phyloP scores from a whole-genome alignment of 257 asterid genomes.

The Agastache rugosa region DNA sequence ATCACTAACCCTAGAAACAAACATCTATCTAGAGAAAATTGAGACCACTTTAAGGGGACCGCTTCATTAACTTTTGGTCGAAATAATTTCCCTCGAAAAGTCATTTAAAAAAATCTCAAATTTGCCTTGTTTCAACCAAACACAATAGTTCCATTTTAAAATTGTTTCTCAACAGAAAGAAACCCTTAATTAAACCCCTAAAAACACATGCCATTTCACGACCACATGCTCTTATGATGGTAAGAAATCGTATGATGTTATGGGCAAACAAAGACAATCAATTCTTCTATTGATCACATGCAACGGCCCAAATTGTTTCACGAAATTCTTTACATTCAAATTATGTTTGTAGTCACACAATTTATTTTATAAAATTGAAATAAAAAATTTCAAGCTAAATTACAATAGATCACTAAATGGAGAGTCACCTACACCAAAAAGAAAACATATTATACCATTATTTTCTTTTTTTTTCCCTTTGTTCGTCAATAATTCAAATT shows the following conservation, averaged over 20 bases:
- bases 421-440: too few relatives aligned
- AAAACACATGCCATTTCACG: slow-evolving; percentile 29
- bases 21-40: not conserved
- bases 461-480: too few relatives aligned
- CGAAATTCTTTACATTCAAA: too few relatives aligned
- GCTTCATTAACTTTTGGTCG: slow-evolving; percentile 23
- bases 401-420: too few relatives aligned
- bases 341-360: too few relatives aligned
- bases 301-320: not conserved
- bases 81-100: slow-evolving; percentile 1
- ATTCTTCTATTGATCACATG: slow-evolving; percentile 33
- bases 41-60: slow-evolving; percentile 28
- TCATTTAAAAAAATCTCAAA: not conserved
- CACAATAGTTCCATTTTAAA: slow-evolving; percentile 22
- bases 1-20: not conserved
- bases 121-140: slow-evolving; percentile 6
- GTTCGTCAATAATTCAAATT: too few relatives aligned
- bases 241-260: slow-evolving; percentile 9
- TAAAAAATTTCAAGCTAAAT: too few relatives aligned
- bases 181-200: not conserved
- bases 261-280: slow-evolving; percentile 38
- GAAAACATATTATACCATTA: too few relatives aligned
- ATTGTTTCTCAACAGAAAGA: slow-evolving; percentile 10
- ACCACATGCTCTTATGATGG: not conserved
- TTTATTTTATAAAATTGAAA: too few relatives aligned